These are phyloP conservation scores for Endotrypanum monterogeii DNA, from an alignment of 208 protist genomes.

Conservation along the genomic window DNA sequence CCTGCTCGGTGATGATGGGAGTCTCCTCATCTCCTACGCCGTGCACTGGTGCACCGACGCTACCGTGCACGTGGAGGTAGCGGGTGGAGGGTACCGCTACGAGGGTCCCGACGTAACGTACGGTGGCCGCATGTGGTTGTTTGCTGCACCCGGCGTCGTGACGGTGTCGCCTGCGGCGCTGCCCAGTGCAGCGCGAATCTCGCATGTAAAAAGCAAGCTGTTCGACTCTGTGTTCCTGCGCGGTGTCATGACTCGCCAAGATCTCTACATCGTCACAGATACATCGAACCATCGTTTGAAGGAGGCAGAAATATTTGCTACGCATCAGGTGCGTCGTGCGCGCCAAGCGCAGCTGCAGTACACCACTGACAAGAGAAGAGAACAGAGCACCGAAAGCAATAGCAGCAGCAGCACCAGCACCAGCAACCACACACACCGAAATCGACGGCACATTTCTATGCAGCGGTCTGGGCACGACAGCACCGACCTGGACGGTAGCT, in stretches of 20 bases:
- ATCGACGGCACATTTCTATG: slow-evolving; percentile 13
- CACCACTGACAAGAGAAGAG: slow-evolving; percentile 10
- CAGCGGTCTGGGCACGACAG: slow-evolving; percentile 16
- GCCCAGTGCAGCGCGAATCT: slow-evolving; percentile 5
- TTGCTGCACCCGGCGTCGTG: slow-evolving; percentile 69
- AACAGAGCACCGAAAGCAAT: neutral
- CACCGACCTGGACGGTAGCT: slow-evolving; percentile 6
- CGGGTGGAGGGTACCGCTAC: slow-evolving; percentile 46
- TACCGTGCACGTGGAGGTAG: slow-evolving; percentile 40
- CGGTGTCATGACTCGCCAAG: slow-evolving; percentile 52
- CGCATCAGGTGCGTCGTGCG: slow-evolving; percentile 31
- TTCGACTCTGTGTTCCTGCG: slow-evolving; percentile 60
- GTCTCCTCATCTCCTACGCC: slow-evolving; percentile 58
- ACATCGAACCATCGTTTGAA: slow-evolving; percentile 28
- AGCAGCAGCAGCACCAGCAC: neutral
- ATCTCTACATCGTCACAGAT: slow-evolving; percentile 53
- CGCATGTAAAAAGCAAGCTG: slow-evolving; percentile 23
- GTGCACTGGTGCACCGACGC: slow-evolving; percentile 85
- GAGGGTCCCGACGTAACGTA: slow-evolving; percentile 72
- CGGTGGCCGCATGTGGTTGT: slow-evolving; percentile 69
- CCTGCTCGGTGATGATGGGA: slow-evolving; percentile 62
- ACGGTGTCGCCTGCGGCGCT: slow-evolving; percentile 38
- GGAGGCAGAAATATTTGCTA: slow-evolving; percentile 37
- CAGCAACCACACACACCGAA: slow-evolving; percentile 2
- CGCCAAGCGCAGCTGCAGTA: slow-evolving; percentile 23